Base-by-base conservation (phyloP, 2,329 filamentous ascomycete genomes). In the Diaporthe eres region DNA sequence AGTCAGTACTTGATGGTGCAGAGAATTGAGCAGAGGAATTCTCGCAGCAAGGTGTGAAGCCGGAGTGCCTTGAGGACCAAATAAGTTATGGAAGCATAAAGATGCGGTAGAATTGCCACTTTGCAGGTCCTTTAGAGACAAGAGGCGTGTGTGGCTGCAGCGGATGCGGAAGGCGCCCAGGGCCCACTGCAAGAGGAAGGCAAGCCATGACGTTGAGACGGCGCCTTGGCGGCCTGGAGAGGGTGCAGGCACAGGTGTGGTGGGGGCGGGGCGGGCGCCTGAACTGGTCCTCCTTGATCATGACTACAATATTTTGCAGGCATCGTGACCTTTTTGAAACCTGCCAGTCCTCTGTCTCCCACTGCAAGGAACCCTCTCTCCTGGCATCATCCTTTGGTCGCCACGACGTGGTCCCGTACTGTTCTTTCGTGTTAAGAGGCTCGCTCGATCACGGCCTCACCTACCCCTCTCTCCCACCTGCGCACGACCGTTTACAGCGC, bases 221-320 rank as follows among this genome's bases (percentile, higher is more conserved):
- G 49, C 47, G 65, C 15, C 65, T 70, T 70, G 65, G 65, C 65
- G 51, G 65, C 49, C 49, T 47, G 65, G 65, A 53, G 31, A 28
- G 34, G 49, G 49, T 53, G 49, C 42, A 49, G 61, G 49, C 37
- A 1, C 49, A 55, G 65, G 65, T 53, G 37, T 61, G 58, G 65
- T 70, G 49, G 51, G 65, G 65, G 51, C 34, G 65, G 65, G 65
- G 65, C 34, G 47, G 47, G 47, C 34, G 65, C 65, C 37, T 61
- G 37, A 44, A 61, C n/a, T 61, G 34, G 65, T 55, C 65, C 49
- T 31, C 15, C 47, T 42, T 28, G 65, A 55, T 17, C 65, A 55
- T 28, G 49, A 55, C 65, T 31, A 42, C 49, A 22, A 70, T 17
- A 70, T 25, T 70, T 70, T 70, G 49, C 65, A 70, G 49, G 34